Percentiles rank a stretch among this genome's conserved stretches.
These are phyloP conservation scores for Candida michaelii DNA, from an alignment of 805 yeast species.

Conservation along the genomic window DNA sequence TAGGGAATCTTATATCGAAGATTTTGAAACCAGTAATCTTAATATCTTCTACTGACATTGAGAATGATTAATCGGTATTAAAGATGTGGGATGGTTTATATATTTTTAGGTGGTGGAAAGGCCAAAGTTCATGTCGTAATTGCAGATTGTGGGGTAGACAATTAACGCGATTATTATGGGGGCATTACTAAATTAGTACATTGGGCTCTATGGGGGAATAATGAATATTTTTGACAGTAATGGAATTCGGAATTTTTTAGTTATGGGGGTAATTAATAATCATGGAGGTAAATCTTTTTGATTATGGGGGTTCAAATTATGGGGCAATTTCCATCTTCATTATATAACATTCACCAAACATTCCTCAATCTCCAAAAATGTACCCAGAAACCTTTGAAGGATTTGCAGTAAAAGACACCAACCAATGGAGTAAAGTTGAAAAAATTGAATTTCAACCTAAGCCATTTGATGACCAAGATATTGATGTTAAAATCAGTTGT, in stretches of 20 bases:
- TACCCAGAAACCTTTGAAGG: slow-evolving; percentile 32
- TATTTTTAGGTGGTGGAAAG: no score
- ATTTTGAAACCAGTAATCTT: slow-evolving; percentile 27
- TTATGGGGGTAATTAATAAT: no score
- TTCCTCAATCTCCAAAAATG: neutral
- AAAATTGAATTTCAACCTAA: slow-evolving; percentile 27
- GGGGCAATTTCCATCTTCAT: neutral
- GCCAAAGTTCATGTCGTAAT: no score
- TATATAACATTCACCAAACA: no score
- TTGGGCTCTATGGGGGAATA: no score
- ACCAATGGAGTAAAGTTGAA: slow-evolving; percentile 29
- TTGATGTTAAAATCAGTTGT: slow-evolving; percentile 4
- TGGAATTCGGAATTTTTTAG: no score
- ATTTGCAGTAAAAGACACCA: slow-evolving; percentile 24
- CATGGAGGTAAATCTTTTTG: no score
- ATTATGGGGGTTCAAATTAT: neutral
- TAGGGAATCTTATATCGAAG: slow-evolving; percentile 37
- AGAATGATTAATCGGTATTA: neutral
- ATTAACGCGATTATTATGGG: no score
- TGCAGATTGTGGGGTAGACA: no score
- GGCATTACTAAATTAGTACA: no score
- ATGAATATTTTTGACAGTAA: no score
- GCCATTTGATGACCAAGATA: slow-evolving; percentile 19
- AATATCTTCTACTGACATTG: slow-evolving; percentile 10
- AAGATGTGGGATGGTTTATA: neutral